These are phyloP conservation scores for Fusarium stilboides DNA, from an alignment of 2,329 filamentous ascomycete species.

Conservation along the genomic window DNA sequence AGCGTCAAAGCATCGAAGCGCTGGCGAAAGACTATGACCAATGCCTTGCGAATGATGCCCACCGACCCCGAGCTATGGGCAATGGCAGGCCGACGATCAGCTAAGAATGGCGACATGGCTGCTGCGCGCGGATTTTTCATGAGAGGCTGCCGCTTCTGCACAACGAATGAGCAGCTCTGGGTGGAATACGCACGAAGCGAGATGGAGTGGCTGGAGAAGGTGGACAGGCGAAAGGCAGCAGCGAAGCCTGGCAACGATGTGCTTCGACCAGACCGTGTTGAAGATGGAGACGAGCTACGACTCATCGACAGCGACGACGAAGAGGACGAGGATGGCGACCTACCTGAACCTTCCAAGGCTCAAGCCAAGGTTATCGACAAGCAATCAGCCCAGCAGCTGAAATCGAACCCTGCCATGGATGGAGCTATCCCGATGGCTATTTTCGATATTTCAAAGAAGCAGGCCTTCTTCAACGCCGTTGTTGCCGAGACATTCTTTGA, in stretches of 20 bases:
- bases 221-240: constrained; percentile 79
- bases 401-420: constrained; percentile 85
- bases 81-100: constrained; percentile 83
- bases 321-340: constrained; percentile 59
- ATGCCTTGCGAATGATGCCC: constrained; percentile 87
- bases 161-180: constrained; percentile 81
- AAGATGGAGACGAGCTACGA: constrained; percentile 65
- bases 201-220: constrained; percentile 90
- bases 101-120: constrained; percentile 87
- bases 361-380: constrained; percentile 63
- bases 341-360: constrained; percentile 60
- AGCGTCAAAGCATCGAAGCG: constrained; percentile 76
- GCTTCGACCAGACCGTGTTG: constrained; percentile 63
- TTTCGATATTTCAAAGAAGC: constrained; percentile 87
- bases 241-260: constrained; percentile 64
- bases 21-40: constrained; percentile 75
- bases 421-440: constrained; percentile 96
- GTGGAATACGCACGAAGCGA: constrained; percentile 91
- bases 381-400: constrained; percentile 66
- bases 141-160: constrained; percentile 91
- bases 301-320: constrained; percentile 63
- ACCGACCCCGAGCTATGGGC: constrained; percentile 88
- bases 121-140: constrained; percentile 88
- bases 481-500: constrained; percentile 85
- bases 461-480: constrained; percentile 76